phyloP scores from a whole-genome alignment of 2,329 filamentous ascomycete genomes.

The Fusarium multiceps region DNA sequence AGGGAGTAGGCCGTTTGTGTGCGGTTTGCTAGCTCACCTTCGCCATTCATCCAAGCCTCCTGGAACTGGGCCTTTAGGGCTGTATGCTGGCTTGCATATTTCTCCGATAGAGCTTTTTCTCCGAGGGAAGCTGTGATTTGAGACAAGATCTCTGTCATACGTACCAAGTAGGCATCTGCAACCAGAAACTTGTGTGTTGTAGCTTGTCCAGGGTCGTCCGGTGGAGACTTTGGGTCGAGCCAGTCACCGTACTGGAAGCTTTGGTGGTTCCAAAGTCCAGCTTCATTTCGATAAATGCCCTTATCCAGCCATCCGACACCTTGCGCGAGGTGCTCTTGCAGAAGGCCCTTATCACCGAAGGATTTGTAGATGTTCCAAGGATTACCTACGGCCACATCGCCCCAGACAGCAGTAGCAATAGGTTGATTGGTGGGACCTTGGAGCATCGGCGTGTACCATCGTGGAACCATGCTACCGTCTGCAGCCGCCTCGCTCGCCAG shows the following conservation, averaged over 20 bases:
- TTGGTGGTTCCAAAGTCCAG: constrained; percentile 42
- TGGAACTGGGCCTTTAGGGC: constrained; percentile 47
- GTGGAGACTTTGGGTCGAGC: constrained; percentile 57
- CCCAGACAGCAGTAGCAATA: constrained; percentile 22
- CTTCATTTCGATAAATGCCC: constrained; percentile 32
- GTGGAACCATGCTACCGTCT: not conserved
- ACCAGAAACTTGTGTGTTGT: constrained; percentile 55
- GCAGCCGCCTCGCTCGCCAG: not conserved
- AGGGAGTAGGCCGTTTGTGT: constrained; percentile 57
- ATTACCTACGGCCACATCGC: constrained; percentile 20
- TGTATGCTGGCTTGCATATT: constrained; percentile 38
- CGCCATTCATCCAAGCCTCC: constrained; percentile 47
- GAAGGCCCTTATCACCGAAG: constrained; percentile 6
- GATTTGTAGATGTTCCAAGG: constrained; percentile 28
- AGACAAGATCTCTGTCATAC: constrained; percentile 53
- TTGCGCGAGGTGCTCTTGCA: constrained; percentile 5
- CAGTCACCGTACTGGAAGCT: constrained; percentile 57
- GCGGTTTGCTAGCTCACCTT: constrained; percentile 47
- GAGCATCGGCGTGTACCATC: not conserved
- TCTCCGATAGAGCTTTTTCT: constrained; percentile 36
- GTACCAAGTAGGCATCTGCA: constrained; percentile 59
- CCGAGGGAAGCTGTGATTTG: constrained; percentile 51
- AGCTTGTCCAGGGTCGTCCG: constrained; percentile 51
- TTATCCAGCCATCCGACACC: constrained; percentile 38
- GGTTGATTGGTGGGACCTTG: not conserved